Conservation (phyloP, 1,284 basidiomycete genomes). For the Porodaedalea pini region DNA sequence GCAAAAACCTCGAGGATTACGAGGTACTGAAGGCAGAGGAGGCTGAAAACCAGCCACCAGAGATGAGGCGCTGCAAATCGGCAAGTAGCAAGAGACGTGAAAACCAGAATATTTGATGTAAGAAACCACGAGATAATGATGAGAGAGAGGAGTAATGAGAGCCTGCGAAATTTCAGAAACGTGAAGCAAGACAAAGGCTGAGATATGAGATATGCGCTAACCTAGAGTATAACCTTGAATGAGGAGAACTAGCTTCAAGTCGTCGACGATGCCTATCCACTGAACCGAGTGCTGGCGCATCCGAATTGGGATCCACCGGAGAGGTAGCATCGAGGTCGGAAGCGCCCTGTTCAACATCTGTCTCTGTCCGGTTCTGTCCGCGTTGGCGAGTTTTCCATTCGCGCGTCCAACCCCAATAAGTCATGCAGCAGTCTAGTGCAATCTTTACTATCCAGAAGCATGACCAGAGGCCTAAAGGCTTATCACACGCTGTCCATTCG, state of each 20-base stretch:
- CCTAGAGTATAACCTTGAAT: constrained; percentile 29
- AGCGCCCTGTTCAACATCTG: not conserved
- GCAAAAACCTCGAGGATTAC: constrained; percentile 69
- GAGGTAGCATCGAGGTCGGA: not conserved
- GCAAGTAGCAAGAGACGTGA: constrained; percentile 68
- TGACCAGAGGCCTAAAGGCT: constrained; percentile 69
- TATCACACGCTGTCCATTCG: constrained; percentile 65
- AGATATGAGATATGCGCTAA: constrained; percentile 28
- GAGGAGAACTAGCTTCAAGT: not conserved
- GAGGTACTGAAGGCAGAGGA: constrained; percentile 75
- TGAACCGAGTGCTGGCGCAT: not conserved
- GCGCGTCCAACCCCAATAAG: constrained; percentile 58
- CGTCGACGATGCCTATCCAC: not conserved
- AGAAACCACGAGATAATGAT: constrained; percentile 76
- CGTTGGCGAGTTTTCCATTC: constrained; percentile 37
- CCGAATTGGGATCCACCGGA: not conserved
- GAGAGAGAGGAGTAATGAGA: constrained; percentile 62
- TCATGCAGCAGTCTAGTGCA: constrained; percentile 46
- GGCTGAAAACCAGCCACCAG: constrained; percentile 78
- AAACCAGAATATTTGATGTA: constrained; percentile 71
- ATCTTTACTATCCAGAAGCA: constrained; percentile 64
- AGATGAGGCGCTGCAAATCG: constrained; percentile 68
- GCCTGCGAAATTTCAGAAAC: constrained; percentile 33
- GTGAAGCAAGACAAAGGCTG: constrained; percentile 10
- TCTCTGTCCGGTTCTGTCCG: constrained; percentile 13